Base-by-base conservation (phyloP, 768 basidiomycete species). In the Tephrocybe sp. region DNA sequence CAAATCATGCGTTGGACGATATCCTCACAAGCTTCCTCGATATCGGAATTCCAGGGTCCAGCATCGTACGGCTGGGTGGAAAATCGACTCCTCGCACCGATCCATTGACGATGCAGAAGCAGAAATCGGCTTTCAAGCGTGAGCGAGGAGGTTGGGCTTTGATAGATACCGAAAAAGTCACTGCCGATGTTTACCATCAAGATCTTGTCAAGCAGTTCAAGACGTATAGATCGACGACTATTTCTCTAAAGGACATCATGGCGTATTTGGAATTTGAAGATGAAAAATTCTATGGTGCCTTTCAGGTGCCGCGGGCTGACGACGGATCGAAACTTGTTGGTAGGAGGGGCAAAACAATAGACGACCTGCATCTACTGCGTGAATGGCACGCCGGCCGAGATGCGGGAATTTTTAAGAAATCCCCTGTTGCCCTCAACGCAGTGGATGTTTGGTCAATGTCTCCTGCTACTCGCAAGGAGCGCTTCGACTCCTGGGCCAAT, bases 1-100 rank as follows among this genome's bases (percentile, higher is more conserved):
- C 86, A 1, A 89, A 89, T 51, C 87, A 89, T 39, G 86, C 87
- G 0, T 75, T 89, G 0, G 86, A 88, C 54, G 81, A 86, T 45
- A 84, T 89, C 48, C 71, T 89, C 3, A 78, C 80, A 20, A 80
- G 83, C 47, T 74, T 89, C 2, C 60, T 88, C 2, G 71, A 74
- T 17, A 81, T 83, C 25, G 85, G 83, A 0, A 85, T 89, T 3
- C 75, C 79, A 1, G 37, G 54, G 0, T 9, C 38, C 0, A 70
- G 64, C 25, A 79, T 89, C 46, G 78, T 86, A 26, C 77, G 86
- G 0, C 67, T 88, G 0, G 79, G 79, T 5, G 77, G 85, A 9
- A 85, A 86, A 54, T 75, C 77, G 0, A 81, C 77, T 3, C 0
- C 67, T 0, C 57, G 68, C 0, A 83, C 83, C 0, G 75, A 75